Evolutionary conservation across 129 eudicot genomes (phyloP), one percentile per base, ranked within the genome.

Genomic region (Helichrysum umbraculigerum): DNA sequence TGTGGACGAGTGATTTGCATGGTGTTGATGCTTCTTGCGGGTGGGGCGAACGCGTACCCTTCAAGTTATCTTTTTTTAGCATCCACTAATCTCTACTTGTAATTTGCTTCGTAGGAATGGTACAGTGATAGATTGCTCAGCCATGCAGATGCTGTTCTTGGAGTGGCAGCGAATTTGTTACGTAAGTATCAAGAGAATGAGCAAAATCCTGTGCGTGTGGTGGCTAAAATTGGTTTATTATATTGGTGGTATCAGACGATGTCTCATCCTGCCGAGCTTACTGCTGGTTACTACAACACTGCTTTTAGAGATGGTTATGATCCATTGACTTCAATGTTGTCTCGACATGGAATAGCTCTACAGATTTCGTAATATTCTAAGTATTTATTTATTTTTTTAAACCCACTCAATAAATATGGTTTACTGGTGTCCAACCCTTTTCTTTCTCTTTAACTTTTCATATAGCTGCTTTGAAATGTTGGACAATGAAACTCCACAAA

Each of bases 281-380:
- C 92, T 57, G 92, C 92, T 62, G 92, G 89, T 75, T 88, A 88
- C 85, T 88, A 88, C 85, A 88, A 88, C 74, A 88, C 89, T 68
- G 87, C 87, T 72, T 73, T 73, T 42, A 85, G 89, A 76, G 86
- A 88, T 70, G 92, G 92, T 73, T 88, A 88, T 70, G 90, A 85
- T 76, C 86, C 87, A 3, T 79, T 88, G 78, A 84, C 92, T 66
- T 83, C 87, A 22, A 75, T 88, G 77, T 72, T 88, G 74, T 76
- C 87, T 70, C 89, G 86, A 64, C 92, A 88, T 83, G 88, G 88
- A 70, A 84, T 90, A 59, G 86, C 88, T 29, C 79, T 88, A 51
- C 92, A 88, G 66, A 71, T 88, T 68, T 76, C 88, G 92, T 88
- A 83, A 85, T 81, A 32, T 68, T 66, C 64, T 54, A 30, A 11